Evolutionary conservation across 306 rosid species (phyloP).

Genomic region (Dicorynia guianensis): DNA sequence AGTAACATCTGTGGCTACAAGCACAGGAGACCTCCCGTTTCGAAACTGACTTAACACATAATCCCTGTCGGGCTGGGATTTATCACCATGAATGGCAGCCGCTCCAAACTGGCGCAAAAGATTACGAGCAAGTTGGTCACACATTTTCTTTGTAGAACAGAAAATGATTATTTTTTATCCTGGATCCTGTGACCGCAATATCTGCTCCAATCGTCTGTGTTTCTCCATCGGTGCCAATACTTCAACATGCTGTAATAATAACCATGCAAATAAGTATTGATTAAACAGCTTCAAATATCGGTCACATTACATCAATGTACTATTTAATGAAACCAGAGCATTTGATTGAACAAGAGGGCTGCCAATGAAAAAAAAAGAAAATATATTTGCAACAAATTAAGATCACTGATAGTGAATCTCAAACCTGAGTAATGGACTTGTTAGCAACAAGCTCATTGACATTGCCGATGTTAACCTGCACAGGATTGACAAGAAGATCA

Average conservation of each 20-base stretch:
- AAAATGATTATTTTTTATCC: slow-evolving; percentile 92
- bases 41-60: slow-evolving; percentile 86
- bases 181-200: slow-evolving; percentile 90
- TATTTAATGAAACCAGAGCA: not conserved
- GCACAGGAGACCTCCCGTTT: slow-evolving; percentile 88
- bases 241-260: slow-evolving; percentile 77
- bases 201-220: slow-evolving; percentile 82
- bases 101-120: slow-evolving; percentile 95
- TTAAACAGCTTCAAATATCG: not conserved
- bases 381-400: slow-evolving; percentile 9
- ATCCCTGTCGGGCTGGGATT: slow-evolving; percentile 97
- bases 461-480: slow-evolving; percentile 97
- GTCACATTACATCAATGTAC: not conserved
- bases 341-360: not conserved
- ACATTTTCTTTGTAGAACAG: slow-evolving; percentile 99
- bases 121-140: slow-evolving; percentile 96
- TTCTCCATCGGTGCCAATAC: slow-evolving; percentile 76
- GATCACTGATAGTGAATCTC: slow-evolving; percentile 25
- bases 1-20: slow-evolving; percentile 98
- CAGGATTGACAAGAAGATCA: slow-evolving; percentile 87
- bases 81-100: slow-evolving; percentile 98
- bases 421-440: slow-evolving; percentile 94
- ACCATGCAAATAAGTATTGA: slow-evolving; percentile 25
- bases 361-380: slow-evolving; percentile 6
- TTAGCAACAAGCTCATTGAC: slow-evolving; percentile 98